Conservation (phyloP, 192 early-diverging fungal genomes). For the Haplosporangium gracile region DNA sequence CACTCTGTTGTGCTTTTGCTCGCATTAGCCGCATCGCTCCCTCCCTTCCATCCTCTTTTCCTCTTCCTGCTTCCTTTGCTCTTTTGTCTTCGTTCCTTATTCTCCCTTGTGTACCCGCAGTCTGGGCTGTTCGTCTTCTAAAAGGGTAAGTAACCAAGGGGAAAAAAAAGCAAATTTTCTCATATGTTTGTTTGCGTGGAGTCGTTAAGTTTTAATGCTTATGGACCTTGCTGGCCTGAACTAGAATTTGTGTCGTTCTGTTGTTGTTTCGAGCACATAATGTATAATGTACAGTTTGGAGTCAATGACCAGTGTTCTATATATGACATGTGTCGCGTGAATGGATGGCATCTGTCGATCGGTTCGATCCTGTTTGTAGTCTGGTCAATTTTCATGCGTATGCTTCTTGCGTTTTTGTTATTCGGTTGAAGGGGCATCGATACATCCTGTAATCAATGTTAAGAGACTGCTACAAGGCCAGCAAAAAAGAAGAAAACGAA, state of each 20-base stretch:
- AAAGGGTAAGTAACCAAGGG: conserved; percentile 6
- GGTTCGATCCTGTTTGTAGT: not conserved
- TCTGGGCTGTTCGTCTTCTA: not conserved
- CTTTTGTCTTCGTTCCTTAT: not conserved
- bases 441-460: not conserved
- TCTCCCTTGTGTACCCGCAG: not conserved
- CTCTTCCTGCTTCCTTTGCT: not conserved
- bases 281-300: not conserved
- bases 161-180: not conserved
- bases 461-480: too few species aligned
- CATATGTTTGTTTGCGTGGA: not conserved
- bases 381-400: not conserved
- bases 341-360: too few species aligned
- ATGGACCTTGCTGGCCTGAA: not conserved
- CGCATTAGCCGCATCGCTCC: not conserved
- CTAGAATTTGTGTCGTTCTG: not conserved
- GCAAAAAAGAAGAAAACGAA: not conserved
- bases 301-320: not conserved
- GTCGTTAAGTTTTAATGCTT: not conserved
- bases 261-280: not conserved
- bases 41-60: not conserved
- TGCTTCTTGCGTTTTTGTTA: not conserved
- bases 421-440: not conserved
- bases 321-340: too few species aligned
- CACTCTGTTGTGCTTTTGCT: not conserved